These are phyloP conservation scores for Microbotryomycetes sp. DNA, from an alignment of 1,284 basidiomycete species.

Conservation along the genomic window DNA sequence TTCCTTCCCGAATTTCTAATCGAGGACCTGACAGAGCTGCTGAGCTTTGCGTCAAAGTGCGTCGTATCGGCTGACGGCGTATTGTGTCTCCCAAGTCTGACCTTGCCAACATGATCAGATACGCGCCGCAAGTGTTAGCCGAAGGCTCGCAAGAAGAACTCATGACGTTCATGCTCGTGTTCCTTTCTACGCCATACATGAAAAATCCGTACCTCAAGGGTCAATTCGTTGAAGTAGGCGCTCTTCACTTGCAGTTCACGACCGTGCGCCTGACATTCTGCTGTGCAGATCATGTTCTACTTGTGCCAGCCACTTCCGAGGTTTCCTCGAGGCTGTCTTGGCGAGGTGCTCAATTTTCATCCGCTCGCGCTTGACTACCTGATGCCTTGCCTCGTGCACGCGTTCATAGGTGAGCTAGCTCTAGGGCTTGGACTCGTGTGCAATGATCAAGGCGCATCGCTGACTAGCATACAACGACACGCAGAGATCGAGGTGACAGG, in stretches of 20 bases:
- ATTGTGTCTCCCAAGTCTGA: neutral
- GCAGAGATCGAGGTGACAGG: constrained; percentile 95
- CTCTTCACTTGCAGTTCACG: constrained; percentile 5
- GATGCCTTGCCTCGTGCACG: constrained; percentile 85
- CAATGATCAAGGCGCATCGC: neutral
- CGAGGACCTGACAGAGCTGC: constrained; percentile 89
- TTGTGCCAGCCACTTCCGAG: constrained; percentile 48
- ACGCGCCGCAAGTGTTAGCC: constrained; percentile 71
- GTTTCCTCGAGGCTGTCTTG: constrained; percentile 72
- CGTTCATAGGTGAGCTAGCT: constrained; percentile 75
- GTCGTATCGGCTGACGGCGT: constrained; percentile 35
- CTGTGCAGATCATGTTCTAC: constrained; percentile 67
- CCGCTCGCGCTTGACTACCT: constrained; percentile 78
- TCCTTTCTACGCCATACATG: constrained; percentile 91
- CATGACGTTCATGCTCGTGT: constrained; percentile 83
- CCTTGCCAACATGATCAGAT: constrained; percentile 46
- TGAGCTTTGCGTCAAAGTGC: constrained; percentile 73
- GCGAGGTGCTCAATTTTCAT: constrained; percentile 74
- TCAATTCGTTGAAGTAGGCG: constrained; percentile 83
- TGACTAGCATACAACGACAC: neutral
- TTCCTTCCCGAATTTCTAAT: constrained; percentile 91
- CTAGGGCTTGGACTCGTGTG: too few relatives aligned
- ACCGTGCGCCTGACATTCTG: neutral
- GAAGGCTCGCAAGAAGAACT: constrained; percentile 70
- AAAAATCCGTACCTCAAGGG: constrained; percentile 98